Conservation (phyloP, 768 basidiomycete genomes). For the Hericium alpestre region DNA sequence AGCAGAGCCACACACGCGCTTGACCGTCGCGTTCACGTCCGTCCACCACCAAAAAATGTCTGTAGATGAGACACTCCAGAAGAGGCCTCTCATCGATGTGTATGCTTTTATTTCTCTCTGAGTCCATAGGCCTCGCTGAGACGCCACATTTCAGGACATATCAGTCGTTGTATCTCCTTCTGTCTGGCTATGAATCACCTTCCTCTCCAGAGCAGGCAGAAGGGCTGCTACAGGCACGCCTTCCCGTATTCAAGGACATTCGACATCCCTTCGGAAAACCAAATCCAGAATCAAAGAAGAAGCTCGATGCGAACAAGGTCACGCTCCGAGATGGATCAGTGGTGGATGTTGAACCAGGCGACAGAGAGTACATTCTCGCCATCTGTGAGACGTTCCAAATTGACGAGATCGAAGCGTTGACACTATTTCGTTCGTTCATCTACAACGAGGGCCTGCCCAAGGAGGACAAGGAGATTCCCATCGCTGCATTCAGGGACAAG, state of each 20-base stretch:
- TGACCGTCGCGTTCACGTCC: neutral
- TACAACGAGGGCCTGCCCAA: conserved; percentile 51
- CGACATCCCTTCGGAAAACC: conserved; percentile 62
- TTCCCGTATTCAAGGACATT: conserved; percentile 44
- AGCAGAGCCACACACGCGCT: neutral
- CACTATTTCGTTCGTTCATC: conserved; percentile 66
- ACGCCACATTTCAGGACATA: conserved; percentile 40
- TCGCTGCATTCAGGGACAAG: conserved; percentile 39
- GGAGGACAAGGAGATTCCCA: conserved; percentile 26
- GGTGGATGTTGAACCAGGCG: conserved; percentile 53
- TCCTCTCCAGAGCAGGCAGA: conserved; percentile 47
- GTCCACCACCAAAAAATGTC: neutral
- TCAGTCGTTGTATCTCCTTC: conserved; percentile 47
- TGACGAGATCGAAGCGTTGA: conserved; percentile 70
- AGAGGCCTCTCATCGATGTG: neutral
- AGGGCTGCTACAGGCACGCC: conserved; percentile 48
- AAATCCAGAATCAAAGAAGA: conserved; percentile 52
- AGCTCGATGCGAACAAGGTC: conserved; percentile 57
- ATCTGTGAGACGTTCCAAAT: conserved; percentile 67
- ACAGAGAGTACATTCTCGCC: conserved; percentile 60
- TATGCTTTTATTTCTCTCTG: neutral
- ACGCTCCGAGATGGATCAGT: conserved; percentile 56
- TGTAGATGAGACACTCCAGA: neutral
- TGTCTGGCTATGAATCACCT: conserved; percentile 51
- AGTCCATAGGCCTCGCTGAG: neutral